Percentiles rank a stretch among this genome's conserved stretches.
phyloP scores from a whole-genome alignment of 345 rosid species.

The Durio zibethinus region DNA sequence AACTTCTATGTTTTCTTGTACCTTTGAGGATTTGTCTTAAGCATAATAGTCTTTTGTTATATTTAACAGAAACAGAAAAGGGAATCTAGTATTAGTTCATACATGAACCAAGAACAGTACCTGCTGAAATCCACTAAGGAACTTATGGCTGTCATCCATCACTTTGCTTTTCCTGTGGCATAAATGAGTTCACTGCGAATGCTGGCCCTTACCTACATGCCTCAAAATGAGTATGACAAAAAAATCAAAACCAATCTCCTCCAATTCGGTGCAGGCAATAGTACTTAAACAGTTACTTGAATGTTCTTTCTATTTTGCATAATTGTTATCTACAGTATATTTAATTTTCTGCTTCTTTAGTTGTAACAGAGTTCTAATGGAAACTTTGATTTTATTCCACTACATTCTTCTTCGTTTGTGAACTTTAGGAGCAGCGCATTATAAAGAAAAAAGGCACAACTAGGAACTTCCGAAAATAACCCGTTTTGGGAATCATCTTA shows the following conservation, averaged over 20 bases:
- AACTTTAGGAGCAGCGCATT: not conserved
- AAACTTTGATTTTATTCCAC: not conserved
- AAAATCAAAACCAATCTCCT: not conserved
- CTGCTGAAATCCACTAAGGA: not conserved
- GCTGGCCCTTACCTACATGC: not conserved
- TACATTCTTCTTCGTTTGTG: not conserved
- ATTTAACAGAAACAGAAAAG: not conserved
- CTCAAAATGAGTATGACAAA: not conserved
- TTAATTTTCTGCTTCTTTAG: not conserved
- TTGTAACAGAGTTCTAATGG: not conserved
- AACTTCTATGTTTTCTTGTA: not conserved
- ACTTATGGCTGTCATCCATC: not conserved
- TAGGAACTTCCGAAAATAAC: not conserved
- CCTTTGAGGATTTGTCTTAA: conserved; percentile 6
- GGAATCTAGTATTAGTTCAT: not conserved
- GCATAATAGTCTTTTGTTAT: not conserved
- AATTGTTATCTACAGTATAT: not conserved
- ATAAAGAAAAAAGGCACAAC: not conserved
- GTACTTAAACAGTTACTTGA: no score
- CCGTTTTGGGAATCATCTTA: not conserved
- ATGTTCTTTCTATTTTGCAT: not conserved
- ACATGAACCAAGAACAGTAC: not conserved
- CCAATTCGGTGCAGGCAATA: not conserved
- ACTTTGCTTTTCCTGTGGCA: not conserved
- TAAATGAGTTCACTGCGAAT: not conserved